phyloP scores from a whole-genome alignment of 371 early-diverging fungal genomes.

The Agmasoma carcini region DNA sequence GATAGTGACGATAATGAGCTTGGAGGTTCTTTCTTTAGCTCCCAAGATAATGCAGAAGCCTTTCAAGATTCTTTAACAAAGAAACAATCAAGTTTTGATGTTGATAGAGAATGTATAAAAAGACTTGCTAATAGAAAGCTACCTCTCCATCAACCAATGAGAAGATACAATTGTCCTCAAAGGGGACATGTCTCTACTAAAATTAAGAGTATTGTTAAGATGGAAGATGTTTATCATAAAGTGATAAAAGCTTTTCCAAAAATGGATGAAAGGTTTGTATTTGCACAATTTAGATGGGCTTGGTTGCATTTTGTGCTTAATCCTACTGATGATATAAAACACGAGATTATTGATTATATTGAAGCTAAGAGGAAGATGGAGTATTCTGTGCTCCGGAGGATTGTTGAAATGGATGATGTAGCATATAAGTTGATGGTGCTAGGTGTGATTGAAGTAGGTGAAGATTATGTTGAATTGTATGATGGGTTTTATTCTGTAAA shows the following conservation, averaged over 20 bases:
- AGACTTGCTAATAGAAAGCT: neutral
- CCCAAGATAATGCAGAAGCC: too few relatives aligned
- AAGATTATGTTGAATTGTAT: slow-evolving; percentile 32
- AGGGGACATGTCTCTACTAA: slow-evolving; percentile 15
- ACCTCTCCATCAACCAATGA: neutral
- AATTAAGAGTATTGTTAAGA: slow-evolving; percentile 1
- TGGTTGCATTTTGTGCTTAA: slow-evolving; percentile 38
- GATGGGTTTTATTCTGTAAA: slow-evolving; percentile 44
- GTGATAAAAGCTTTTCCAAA: slow-evolving; percentile 23
- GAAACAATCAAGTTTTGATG: too few relatives aligned
- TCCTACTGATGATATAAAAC: neutral
- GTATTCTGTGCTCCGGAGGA: slow-evolving; percentile 44
- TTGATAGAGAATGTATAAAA: neutral
- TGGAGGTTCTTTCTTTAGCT: too few relatives aligned
- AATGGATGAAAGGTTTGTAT: slow-evolving; percentile 14
- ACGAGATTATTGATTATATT: slow-evolving; percentile 24
- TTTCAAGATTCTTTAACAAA: too few relatives aligned
- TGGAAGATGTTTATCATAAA: slow-evolving; percentile 16
- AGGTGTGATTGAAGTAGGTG: slow-evolving; percentile 36
- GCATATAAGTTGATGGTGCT: slow-evolving; percentile 49
- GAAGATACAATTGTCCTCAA: slow-evolving; percentile 11
- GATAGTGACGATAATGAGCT: neutral
- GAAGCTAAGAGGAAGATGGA: slow-evolving; percentile 23
- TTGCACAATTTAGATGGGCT: slow-evolving; percentile 43
- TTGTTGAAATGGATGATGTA: slow-evolving; percentile 48